Conservation (phyloP, 768 basidiomycete genomes). For the Collybia nuda region DNA sequence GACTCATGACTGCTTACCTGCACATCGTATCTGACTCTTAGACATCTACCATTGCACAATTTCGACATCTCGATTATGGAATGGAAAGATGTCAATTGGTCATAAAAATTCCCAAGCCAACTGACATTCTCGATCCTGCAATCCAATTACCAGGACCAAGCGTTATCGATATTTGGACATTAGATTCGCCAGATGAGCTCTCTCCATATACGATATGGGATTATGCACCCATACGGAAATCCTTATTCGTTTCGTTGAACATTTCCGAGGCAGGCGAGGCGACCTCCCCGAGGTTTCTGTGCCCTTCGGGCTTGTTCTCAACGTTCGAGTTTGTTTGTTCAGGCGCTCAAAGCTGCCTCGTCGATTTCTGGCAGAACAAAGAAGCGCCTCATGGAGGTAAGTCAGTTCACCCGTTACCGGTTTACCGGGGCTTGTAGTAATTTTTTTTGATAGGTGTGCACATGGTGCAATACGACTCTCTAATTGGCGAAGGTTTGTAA, state of each 20-base stretch:
- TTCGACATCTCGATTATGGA: slow-evolving; percentile 11
- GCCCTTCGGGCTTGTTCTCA: neutral
- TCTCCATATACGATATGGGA: slow-evolving; percentile 3
- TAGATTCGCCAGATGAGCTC: slow-evolving; percentile 1
- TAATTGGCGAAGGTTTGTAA: neutral
- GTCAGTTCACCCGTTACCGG: neutral
- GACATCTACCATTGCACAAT: slow-evolving; percentile 10
- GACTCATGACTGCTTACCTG: neutral
- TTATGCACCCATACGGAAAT: neutral
- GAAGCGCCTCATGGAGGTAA: slow-evolving; percentile 2
- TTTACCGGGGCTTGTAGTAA: neutral
- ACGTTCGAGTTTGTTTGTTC: slow-evolving; percentile 5
- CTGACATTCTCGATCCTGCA: slow-evolving; percentile 1
- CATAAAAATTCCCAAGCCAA: slow-evolving; percentile 1
- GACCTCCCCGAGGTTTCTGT: neutral
- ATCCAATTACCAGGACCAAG: neutral
- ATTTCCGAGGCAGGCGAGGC: neutral
- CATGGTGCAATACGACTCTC: slow-evolving; percentile 1
- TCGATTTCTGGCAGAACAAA: slow-evolving; percentile 5
- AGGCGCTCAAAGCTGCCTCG: neutral
- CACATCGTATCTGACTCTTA: neutral
- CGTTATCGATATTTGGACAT: neutral
- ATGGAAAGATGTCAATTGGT: slow-evolving; percentile 7
- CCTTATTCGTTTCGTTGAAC: neutral
- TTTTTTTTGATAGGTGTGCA: neutral